Percentiles rank a stretch among this genome's conserved stretches.
Evolutionary conservation across 2,329 filamentous ascomycete genomes (phyloP).

Genomic region (Balansia obtecta): DNA sequence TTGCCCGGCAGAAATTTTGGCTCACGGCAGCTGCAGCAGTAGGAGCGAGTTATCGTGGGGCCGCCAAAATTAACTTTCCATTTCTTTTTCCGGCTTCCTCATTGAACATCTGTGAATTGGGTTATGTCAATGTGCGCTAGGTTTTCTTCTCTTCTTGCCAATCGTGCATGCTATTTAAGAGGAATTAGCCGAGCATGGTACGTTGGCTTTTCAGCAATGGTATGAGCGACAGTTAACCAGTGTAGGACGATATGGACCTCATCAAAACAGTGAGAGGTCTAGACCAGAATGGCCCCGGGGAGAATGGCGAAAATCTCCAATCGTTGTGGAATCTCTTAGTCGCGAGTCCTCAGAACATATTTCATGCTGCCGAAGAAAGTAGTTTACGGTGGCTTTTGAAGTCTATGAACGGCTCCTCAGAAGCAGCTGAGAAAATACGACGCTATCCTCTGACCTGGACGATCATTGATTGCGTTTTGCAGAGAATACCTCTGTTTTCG

Average conservation of each 20-base stretch:
- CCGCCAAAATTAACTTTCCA: neutral
- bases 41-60: neutral
- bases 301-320: constrained; percentile 33
- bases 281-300: constrained; percentile 36
- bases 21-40: neutral
- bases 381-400: constrained; percentile 52
- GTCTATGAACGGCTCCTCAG: constrained; percentile 37
- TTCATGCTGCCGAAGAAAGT: constrained; percentile 43
- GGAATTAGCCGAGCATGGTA: constrained; percentile 2
- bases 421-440: constrained; percentile 38
- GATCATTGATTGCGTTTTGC: constrained; percentile 47
- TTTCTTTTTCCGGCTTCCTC: constrained; percentile 4
- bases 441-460: constrained; percentile 47
- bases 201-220: neutral
- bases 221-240: neutral
- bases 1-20: constrained; percentile 33
- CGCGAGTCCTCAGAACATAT: constrained; percentile 26
- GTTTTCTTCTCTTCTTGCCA: neutral
- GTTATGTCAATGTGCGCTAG: neutral
- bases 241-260: constrained; percentile 26
- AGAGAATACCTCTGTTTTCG: constrained; percentile 54
- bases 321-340: constrained; percentile 37
- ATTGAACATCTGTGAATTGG: neutral
- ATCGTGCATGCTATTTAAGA: neutral
- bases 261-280: constrained; percentile 42